phyloP scores from a whole-genome alignment of 192 early-diverging fungal species.

The Gamsiella multidivaricata region DNA sequence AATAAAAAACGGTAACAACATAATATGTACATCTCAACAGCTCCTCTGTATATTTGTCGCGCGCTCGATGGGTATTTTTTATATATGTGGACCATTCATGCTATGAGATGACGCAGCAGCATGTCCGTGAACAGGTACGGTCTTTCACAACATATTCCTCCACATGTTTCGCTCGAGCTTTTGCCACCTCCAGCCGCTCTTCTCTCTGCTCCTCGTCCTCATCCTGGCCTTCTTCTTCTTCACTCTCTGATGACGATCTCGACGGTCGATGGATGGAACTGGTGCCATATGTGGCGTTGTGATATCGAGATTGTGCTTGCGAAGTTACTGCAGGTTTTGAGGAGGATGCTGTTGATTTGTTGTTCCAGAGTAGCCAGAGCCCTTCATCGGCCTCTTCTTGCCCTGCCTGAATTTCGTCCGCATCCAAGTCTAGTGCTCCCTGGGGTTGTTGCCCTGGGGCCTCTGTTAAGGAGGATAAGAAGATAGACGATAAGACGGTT shows the following conservation, averaged over 20 bases:
- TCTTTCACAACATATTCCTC: slow-evolving; percentile 25
- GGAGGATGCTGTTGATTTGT: neutral
- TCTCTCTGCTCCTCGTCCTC: slow-evolving; percentile 28
- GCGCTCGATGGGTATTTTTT: neutral
- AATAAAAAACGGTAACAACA: no score
- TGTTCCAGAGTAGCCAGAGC: slow-evolving; percentile 45
- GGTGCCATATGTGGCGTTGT: neutral
- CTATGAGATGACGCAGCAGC: slow-evolving; percentile 34
- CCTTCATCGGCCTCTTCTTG: slow-evolving; percentile 49
- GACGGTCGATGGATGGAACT: neutral
- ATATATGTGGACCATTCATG: neutral
- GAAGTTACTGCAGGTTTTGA: neutral
- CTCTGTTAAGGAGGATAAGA: no score
- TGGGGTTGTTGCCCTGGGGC: slow-evolving; percentile 2
- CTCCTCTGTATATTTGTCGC: neutral
- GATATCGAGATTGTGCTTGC: neutral
- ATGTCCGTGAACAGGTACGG: slow-evolving; percentile 1
- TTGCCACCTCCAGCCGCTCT: slow-evolving; percentile 25
- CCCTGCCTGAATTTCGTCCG: slow-evolving; percentile 39
- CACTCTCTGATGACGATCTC: neutral
- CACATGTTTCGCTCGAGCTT: slow-evolving; percentile 39
- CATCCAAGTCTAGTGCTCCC: slow-evolving; percentile 14
- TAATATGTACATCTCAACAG: neutral
- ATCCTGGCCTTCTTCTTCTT: neutral
- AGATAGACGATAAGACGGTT: no score